Evolutionary conservation across 305 asterid species (phyloP), one percentile per base, ranked within the genome.

Genomic region (Fraxinus dipetala): DNA sequence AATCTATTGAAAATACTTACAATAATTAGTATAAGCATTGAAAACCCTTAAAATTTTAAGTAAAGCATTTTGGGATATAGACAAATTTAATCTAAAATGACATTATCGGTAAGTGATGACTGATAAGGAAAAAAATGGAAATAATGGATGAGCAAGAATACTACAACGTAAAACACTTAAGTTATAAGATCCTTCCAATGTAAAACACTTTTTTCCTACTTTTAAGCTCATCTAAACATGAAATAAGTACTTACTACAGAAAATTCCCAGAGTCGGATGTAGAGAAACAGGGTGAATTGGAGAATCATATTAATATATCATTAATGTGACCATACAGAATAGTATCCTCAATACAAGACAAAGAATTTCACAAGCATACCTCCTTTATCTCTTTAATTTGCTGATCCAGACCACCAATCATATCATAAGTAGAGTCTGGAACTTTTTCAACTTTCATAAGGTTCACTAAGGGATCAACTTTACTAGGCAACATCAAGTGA

Each of bases 391-490:
- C 98, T 82, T 96, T 96, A 84, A 96, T 96, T 85, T 96, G 99
- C 91, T 94, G 99, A 84, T 96, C 99, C 72, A 96, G 99, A 34
- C 99, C 99, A 86, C 99, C 98, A 88, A 96, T 96, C 98, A 96
- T 96, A 91, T 96, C 98, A 84, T 96, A 96, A 20, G 99, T 96
- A 86, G 98, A 96, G 85, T 96, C 97, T 0, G 98, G 99, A 81
- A 96, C 98, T 83, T 96, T 96, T 83, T 94, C 98, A 78, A 94
- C 99, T 90, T 96, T 96, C 99, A 96, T 96, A 32, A 96, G 98
- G 86, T 96, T 96, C 90, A 96, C 99, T 86, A 96, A 81, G 0
- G 98, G 98, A 93, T 96, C 98, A 80, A 93, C 98, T 89, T 96
- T 96, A 86, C 98, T 96, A 10, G 99, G 98, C 78, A 96, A 88